These are phyloP conservation scores for Harringtonia aguacate DNA, from an alignment of 2,329 filamentous ascomycete species.

Conservation along the genomic window DNA sequence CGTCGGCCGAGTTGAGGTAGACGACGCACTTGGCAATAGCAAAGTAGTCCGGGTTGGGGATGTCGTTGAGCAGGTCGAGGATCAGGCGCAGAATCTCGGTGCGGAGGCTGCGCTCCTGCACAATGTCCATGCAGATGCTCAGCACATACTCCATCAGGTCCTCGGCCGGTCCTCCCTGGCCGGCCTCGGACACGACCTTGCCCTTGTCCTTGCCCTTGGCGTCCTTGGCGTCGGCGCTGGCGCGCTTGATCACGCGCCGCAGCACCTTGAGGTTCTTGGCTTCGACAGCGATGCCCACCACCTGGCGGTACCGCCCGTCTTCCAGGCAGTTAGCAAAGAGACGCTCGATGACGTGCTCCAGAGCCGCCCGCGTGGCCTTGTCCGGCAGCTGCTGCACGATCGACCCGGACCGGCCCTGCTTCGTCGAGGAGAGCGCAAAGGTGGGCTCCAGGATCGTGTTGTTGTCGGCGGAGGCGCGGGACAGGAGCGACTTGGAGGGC, in stretches of 20 bases:
- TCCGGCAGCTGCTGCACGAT: slow-evolving; percentile 59
- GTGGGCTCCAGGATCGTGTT: slow-evolving; percentile 51
- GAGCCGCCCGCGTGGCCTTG: slow-evolving; percentile 62
- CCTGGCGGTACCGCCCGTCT: slow-evolving; percentile 83
- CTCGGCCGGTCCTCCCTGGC: no score
- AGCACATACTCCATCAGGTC: slow-evolving; percentile 96
- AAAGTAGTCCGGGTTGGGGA: slow-evolving; percentile 90
- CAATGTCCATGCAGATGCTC: slow-evolving; percentile 93
- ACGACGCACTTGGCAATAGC: slow-evolving; percentile 97
- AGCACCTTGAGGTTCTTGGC: slow-evolving; percentile 86
- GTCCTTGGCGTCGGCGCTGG: slow-evolving; percentile 74
- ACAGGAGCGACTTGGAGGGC: slow-evolving; percentile 91
- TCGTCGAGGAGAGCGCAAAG: slow-evolving; percentile 37
- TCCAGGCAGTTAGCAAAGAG: slow-evolving; percentile 85
- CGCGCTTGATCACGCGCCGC: slow-evolving; percentile 74
- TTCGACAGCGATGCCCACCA: slow-evolving; percentile 93
- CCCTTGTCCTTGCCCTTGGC: slow-evolving; percentile 44
- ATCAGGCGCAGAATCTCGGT: slow-evolving; percentile 80
- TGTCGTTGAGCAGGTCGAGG: slow-evolving; percentile 88
- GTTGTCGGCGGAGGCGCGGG: slow-evolving; percentile 61
- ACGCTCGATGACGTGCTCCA: slow-evolving; percentile 76
- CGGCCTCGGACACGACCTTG: slow-evolving; percentile 36
- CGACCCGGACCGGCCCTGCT: slow-evolving; percentile 43
- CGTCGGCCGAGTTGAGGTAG: slow-evolving; percentile 82
- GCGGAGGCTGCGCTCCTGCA: slow-evolving; percentile 83